phyloP scores from a whole-genome alignment of 2,329 filamentous ascomycete genomes.

The Clonostachys byssicola region DNA sequence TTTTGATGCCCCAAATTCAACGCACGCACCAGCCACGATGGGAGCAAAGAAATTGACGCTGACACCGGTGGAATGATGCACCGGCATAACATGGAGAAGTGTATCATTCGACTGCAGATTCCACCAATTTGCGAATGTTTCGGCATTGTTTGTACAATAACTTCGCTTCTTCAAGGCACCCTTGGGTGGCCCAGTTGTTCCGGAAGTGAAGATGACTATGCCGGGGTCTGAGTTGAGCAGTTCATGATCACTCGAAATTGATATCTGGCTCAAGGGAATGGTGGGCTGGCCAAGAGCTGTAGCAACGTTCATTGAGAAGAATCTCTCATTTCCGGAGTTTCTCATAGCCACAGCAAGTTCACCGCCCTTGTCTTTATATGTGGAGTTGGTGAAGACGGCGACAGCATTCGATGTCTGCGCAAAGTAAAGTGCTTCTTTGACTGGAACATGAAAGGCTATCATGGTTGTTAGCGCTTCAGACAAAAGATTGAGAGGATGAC shows the following conservation, averaged over 20 bases:
- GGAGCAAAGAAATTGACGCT: background rate
- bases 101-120: background rate
- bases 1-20: background rate
- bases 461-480: too few relatives aligned
- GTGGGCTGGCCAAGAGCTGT: background rate
- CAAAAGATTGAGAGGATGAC: too few relatives aligned
- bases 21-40: background rate
- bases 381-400: background rate
- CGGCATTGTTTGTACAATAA: background rate
- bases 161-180: slow-evolving; percentile 11
- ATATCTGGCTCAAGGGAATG: background rate
- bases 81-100: background rate
- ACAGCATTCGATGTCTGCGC: background rate
- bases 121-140: background rate
- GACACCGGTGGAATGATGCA: background rate
- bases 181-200: slow-evolving; percentile 43
- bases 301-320: background rate
- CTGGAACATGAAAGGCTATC: background rate
- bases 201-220: slow-evolving; percentile 37
- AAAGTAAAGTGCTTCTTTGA: background rate
- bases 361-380: background rate
- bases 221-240: background rate
- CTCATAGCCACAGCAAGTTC: background rate
- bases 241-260: background rate
- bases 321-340: background rate